A percentile compares a stretch with the other conserved stretches of the same genome.
Evolutionary conservation across 108 stramenopile species (phyloP).

Genomic region (Skeletonema grethae): DNA sequence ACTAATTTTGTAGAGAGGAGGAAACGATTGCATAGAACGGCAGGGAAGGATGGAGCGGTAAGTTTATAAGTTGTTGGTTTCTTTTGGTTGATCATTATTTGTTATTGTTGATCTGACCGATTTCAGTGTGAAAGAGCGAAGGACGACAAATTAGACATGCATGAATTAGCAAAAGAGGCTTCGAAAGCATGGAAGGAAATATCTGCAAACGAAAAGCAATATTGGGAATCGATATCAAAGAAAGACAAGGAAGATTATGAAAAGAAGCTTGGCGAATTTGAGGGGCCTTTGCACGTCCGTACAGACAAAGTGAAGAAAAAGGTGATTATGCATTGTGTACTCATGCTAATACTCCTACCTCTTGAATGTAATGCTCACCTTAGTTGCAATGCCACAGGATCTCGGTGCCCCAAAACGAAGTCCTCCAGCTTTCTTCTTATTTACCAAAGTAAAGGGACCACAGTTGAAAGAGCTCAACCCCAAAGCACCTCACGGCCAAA

Average conservation of each 20-base stretch:
- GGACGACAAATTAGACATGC: slow-evolving; percentile 16
- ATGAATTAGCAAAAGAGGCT: slow-evolving; percentile 26
- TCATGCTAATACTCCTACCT: neutral
- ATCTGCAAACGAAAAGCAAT: slow-evolving; percentile 39
- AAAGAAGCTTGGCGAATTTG: slow-evolving; percentile 37
- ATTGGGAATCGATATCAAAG: slow-evolving; percentile 50
- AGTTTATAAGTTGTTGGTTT: neutral
- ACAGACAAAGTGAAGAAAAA: slow-evolving; percentile 36
- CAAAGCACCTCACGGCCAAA: slow-evolving; percentile 8
- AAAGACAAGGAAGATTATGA: slow-evolving; percentile 52
- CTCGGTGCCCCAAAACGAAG: slow-evolving; percentile 58
- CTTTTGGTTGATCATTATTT: too few relatives aligned
- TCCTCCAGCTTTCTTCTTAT: slow-evolving; percentile 61
- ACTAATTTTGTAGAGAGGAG: too few relatives aligned
- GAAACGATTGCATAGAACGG: too few relatives aligned
- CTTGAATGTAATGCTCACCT: neutral
- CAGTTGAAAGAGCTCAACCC: slow-evolving; percentile 39
- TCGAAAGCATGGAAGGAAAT: slow-evolving; percentile 43
- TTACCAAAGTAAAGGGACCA: slow-evolving; percentile 35
- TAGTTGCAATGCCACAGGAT: slow-evolving; percentile 24
- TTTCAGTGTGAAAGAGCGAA: neutral
- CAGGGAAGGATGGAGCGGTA: too few relatives aligned
- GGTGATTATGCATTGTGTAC: slow-evolving; percentile 3
- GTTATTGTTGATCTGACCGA: slow-evolving; percentile 5
- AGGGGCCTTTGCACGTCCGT: slow-evolving; percentile 38